Conservation (phyloP, 2,329 filamentous ascomycete genomes). For the Aspergillus unguis region DNA sequence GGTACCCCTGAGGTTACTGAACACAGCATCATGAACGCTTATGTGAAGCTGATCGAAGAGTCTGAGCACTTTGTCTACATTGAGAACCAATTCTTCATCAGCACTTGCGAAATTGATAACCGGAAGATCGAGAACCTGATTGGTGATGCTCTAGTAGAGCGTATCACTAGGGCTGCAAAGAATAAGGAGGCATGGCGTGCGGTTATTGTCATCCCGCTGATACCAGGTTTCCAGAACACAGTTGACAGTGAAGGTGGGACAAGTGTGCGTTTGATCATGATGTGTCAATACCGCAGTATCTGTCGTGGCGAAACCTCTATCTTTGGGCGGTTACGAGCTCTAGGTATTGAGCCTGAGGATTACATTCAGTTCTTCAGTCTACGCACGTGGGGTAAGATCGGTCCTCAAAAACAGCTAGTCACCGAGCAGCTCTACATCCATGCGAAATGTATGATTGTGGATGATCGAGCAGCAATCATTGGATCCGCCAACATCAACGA, state of each 20-base stretch:
- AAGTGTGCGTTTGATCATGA: slow-evolving; percentile 91
- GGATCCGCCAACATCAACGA: slow-evolving; percentile 99
- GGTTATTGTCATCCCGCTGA: slow-evolving; percentile 84
- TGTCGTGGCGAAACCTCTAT: slow-evolving; percentile 90
- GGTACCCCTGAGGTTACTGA: slow-evolving; percentile 80
- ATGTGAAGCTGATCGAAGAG: slow-evolving; percentile 88
- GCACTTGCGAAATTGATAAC: slow-evolving; percentile 81
- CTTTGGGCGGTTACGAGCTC: slow-evolving; percentile 75
- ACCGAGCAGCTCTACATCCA: slow-evolving; percentile 98
- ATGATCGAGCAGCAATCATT: slow-evolving; percentile 89
- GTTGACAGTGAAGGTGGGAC: slow-evolving; percentile 92
- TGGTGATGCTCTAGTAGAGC: slow-evolving; percentile 88
- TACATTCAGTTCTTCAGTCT: slow-evolving; percentile 95
- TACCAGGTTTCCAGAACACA: slow-evolving; percentile 98
- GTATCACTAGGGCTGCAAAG: slow-evolving; percentile 77
- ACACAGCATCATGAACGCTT: slow-evolving; percentile 93
- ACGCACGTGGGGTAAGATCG: slow-evolving; percentile 87
- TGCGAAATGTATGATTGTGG: slow-evolving; percentile 93
- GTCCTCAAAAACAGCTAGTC: slow-evolving; percentile 73
- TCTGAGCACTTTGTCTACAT: slow-evolving; percentile 98
- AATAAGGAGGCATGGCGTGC: slow-evolving; percentile 88
- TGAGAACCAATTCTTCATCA: slow-evolving; percentile 98
- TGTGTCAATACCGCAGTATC: slow-evolving; percentile 94
- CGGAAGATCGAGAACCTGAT: slow-evolving; percentile 89
- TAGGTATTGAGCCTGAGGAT: slow-evolving; percentile 85